phyloP scores from a whole-genome alignment of 495 filamentous ascomycete genomes.

The Trichoderma asperelloides region DNA sequence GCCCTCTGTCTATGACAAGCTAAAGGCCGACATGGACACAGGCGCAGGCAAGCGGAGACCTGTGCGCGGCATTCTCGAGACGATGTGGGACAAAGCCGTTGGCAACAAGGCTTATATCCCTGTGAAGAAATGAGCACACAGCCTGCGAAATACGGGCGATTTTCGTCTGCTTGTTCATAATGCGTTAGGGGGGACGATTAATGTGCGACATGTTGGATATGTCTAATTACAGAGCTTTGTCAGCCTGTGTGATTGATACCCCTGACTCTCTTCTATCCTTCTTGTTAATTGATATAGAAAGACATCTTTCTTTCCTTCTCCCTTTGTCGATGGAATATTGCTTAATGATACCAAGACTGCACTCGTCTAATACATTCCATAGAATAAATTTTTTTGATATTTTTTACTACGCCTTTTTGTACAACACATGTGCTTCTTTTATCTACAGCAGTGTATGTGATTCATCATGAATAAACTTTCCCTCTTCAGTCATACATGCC shows the following conservation, averaged over 20 bases:
- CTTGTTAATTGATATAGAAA: neutral
- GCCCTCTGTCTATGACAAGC: slow-evolving; percentile 46
- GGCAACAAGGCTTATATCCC: slow-evolving; percentile 22
- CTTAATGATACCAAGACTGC: slow-evolving; percentile 3
- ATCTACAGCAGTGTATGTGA: neutral
- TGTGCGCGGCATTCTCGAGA: slow-evolving; percentile 23
- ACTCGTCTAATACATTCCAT: neutral
- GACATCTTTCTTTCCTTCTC: neutral
- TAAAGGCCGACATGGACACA: slow-evolving; percentile 32
- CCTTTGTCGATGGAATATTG: neutral
- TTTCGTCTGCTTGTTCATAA: neutral
- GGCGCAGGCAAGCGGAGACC: slow-evolving; percentile 24
- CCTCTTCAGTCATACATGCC: slow-evolving; percentile 25
- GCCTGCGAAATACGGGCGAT: neutral
- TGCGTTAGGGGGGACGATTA: neutral
- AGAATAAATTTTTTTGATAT: neutral
- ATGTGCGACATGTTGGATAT: neutral
- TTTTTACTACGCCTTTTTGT: neutral
- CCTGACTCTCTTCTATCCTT: neutral
- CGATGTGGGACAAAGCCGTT: slow-evolving; percentile 18
- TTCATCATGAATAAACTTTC: neutral
- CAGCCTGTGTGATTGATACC: slow-evolving; percentile 7
- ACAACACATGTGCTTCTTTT: neutral
- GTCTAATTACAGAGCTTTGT: neutral
- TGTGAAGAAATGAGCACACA: slow-evolving; percentile 10